Evolutionary conservation across 2,329 filamentous ascomycete species (phyloP).

Genomic region (Aspergillus pseudoglaucus): DNA sequence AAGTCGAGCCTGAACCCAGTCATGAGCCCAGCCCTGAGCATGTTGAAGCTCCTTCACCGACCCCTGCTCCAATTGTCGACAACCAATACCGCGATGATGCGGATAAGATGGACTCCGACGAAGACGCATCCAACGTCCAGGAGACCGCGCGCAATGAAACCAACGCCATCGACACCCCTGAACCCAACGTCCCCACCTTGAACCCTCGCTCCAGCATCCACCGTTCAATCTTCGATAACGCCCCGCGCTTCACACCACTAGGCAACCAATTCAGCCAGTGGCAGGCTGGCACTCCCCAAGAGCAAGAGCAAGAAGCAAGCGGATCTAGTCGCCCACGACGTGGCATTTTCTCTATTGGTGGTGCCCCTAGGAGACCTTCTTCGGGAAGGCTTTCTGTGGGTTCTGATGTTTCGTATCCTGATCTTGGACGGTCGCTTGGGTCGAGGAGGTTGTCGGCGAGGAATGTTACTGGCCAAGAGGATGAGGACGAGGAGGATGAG

Average conservation of each 20-base stretch:
- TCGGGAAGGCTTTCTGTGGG: conserved; percentile 4
- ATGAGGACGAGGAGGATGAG: conserved; percentile 6
- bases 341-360: conserved; percentile 32
- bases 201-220: conserved; percentile 1
- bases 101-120: not conserved
- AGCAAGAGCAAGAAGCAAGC: conserved; percentile 20
- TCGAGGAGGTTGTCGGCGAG: conserved; percentile 7
- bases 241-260: conserved; percentile 58
- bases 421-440: conserved; percentile 15
- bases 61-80: not conserved
- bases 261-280: conserved; percentile 57
- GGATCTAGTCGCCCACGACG: conserved; percentile 20
- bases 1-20: not conserved
- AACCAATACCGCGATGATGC: not conserved
- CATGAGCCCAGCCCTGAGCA: not conserved
- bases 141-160: not conserved
- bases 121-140: not conserved
- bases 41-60: not conserved
- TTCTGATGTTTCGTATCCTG: conserved; percentile 15
- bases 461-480: conserved; percentile 3
- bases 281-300: conserved; percentile 52
- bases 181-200: not conserved
- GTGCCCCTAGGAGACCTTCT: conserved; percentile 13
- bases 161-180: not conserved
- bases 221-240: conserved; percentile 15